Percentiles rank a stretch among this genome's conserved stretches.
These are phyloP conservation scores for Polymyxa betae DNA, from an alignment of 208 protist genomes.

Conservation along the genomic window DNA sequence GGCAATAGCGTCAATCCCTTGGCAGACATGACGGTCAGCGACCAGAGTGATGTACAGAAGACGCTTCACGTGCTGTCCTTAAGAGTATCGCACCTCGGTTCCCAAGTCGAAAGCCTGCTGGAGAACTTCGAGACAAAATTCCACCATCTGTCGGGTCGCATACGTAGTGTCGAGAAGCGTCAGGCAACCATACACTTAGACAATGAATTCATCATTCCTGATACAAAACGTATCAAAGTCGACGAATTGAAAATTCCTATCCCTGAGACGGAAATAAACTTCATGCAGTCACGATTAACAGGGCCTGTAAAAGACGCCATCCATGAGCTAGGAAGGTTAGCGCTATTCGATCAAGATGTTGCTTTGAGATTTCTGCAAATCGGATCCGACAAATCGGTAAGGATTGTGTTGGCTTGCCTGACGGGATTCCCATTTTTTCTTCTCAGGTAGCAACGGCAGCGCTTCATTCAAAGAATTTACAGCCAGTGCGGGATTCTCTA, in stretches of 20 bases:
- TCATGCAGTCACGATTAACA: neutral
- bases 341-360: neutral
- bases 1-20: too few species aligned
- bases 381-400: slow-evolving; percentile 20
- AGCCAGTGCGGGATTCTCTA: neutral
- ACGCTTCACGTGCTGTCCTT: too few species aligned
- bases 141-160: too few species aligned
- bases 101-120: too few species aligned
- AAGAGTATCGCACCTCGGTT: too few species aligned
- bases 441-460: neutral
- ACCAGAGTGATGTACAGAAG: too few species aligned
- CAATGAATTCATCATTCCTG: too few species aligned
- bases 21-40: too few species aligned
- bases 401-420: neutral
- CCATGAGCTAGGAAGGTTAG: slow-evolving; percentile 29
- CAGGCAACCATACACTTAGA: too few species aligned
- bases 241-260: neutral
- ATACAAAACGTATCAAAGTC: neutral
- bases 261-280: neutral
- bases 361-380: slow-evolving; percentile 34
- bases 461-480: slow-evolving; percentile 4
- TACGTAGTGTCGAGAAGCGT: too few species aligned
- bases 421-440: neutral
- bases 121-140: too few species aligned
- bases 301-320: slow-evolving; percentile 27